Base-by-base conservation (phyloP, 2,329 filamentous ascomycete species). In the Curvularia verruculosa region DNA sequence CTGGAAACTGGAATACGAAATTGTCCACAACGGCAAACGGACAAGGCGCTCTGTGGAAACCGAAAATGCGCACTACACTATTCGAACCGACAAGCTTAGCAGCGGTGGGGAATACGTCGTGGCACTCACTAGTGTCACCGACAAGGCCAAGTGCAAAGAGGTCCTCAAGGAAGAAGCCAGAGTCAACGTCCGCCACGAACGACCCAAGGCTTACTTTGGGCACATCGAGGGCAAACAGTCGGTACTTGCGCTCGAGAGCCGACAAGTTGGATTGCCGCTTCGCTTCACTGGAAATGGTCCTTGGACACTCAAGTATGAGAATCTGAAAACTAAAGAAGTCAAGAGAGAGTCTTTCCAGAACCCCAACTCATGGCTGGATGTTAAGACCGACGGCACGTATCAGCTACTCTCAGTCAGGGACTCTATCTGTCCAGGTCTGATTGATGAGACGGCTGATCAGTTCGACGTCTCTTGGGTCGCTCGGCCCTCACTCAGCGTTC, bases 31-130 rank as follows among this genome's bases (percentile, higher is more conserved):
- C 53, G 93, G 93, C 53, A 96, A 90, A 77, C 87, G 93, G 51
- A 88, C 86, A 61, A 89, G 90, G 49, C 84, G 89, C 66, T 81
- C 86, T 24, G 81, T 85, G 1, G 81, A 84, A 54, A 90, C 96
- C 53, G 81, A 87, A 23, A 81, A 80, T 2, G 81, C 85, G 48
- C 78, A 81, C 21, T 88, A 88, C 72, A 89, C 83, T 36, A 92
- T 99, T 71, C 85, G 85, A 63, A 97, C 94, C 0, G 85, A 89
- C 2, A 82, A 84, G 18, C 81, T 99, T 40, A 82, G 82, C 6
- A 89, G 89, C 71, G 95, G 95, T 58, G 95, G 95, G 52, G 92
- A 97, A 69, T 97, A 98, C 74, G 91, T 89, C 10, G 79, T 99
- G 58, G 88, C 92, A 45, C 81, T 99, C 58, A 92, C 89, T 51